phyloP scores from a whole-genome alignment of 106 monocot genomes.

The Dendrobium nobile region DNA sequence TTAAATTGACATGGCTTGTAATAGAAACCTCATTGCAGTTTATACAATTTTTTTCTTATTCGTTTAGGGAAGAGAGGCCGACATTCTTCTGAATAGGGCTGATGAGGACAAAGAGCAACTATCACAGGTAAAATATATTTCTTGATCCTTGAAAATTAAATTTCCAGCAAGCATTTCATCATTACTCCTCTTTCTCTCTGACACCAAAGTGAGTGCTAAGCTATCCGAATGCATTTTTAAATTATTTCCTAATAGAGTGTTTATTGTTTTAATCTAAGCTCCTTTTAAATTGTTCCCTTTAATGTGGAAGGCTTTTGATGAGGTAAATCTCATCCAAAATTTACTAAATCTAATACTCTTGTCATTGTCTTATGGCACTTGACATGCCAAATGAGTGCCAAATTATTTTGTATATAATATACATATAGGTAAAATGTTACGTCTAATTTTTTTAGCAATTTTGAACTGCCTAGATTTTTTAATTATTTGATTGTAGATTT shows the following conservation, averaged over 20 bases:
- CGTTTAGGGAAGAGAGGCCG: constrained; percentile 63
- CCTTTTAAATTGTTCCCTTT: background rate
- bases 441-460: background rate
- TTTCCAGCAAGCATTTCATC: background rate
- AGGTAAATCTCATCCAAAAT: background rate
- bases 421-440: background rate
- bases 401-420: background rate
- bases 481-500: background rate
- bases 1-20: constrained; percentile 4
- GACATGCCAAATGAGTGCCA: background rate
- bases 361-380: background rate
- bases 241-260: background rate
- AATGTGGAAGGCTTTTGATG: background rate
- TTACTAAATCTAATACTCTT: background rate
- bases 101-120: constrained; percentile 60
- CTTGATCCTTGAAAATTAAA: background rate
- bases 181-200: background rate
- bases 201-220: background rate
- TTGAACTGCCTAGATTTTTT: background rate
- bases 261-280: constrained; percentile 2
- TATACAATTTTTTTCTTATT: constrained; percentile 4
- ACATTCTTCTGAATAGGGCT: constrained; percentile 43
- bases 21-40: background rate
- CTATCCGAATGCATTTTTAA: background rate
- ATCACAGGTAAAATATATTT: constrained; percentile 50